These are phyloP conservation scores for Metarhizium robertsii DNA, from an alignment of 2,329 filamentous ascomycete genomes.

Conservation along the genomic window DNA sequence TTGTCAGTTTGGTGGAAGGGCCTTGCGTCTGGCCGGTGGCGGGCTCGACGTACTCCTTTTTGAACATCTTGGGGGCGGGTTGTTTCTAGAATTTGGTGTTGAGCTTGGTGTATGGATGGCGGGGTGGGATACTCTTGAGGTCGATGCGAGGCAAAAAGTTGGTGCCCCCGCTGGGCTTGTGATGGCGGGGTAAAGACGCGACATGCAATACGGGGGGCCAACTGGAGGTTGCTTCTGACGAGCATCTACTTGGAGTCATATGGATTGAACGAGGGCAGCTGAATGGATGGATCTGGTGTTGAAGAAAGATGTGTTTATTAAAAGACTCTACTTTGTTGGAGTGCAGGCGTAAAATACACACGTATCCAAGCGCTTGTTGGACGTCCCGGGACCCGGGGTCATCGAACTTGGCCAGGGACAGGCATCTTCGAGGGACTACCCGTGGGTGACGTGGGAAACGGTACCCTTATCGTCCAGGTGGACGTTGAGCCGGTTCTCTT, in stretches of 20 bases:
- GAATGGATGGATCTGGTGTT: too few relatives aligned
- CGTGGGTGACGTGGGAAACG: conserved; percentile 49
- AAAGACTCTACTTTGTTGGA: too few relatives aligned
- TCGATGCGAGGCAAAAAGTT: too few relatives aligned
- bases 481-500: conserved; percentile 46
- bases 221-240: too few relatives aligned
- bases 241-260: too few relatives aligned
- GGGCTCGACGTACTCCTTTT: conserved; percentile 61
- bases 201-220: background rate
- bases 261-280: too few relatives aligned
- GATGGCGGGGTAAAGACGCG: conserved; percentile 16
- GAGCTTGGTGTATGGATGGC: conserved; percentile 2
- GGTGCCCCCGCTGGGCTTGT: background rate
- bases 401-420: too few relatives aligned
- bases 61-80: conserved; percentile 60
- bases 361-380: too few relatives aligned
- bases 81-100: background rate
- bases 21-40: background rate
- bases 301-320: too few relatives aligned
- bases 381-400: too few relatives aligned
- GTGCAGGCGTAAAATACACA: too few relatives aligned
- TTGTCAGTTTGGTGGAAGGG: background rate
- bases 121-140: too few relatives aligned
- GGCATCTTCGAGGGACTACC: conserved; percentile 11
- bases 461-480: conserved; percentile 51